Conservation (phyloP, 371 early-diverging fungal species). For the Blakeslea trispora region DNA sequence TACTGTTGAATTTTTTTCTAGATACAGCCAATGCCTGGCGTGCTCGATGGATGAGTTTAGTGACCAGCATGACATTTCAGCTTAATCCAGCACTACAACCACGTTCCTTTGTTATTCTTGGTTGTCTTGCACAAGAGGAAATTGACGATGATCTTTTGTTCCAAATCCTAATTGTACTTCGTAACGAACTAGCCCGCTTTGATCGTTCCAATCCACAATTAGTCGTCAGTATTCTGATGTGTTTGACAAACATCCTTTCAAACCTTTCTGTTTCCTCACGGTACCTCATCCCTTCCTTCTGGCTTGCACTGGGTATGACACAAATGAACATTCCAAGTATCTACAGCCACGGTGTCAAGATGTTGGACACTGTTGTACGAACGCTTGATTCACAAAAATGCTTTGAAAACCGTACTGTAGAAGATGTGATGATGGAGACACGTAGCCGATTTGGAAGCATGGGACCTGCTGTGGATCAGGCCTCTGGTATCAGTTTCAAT, state of each 20-base stretch:
- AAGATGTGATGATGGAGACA: constrained; percentile 57
- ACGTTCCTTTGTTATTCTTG: constrained; percentile 89
- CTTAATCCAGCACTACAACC: constrained; percentile 91
- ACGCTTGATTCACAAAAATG: constrained; percentile 67
- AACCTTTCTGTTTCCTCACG: constrained; percentile 71
- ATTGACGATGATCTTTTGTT: constrained; percentile 85
- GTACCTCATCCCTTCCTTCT: constrained; percentile 81
- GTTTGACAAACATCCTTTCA: constrained; percentile 79
- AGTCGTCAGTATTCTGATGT: constrained; percentile 83
- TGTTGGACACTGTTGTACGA: constrained; percentile 70
- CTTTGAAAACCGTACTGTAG: constrained; percentile 51
- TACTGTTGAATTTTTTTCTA: constrained; percentile 11
- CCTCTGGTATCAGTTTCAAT: constrained; percentile 63
- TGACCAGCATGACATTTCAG: constrained; percentile 88
- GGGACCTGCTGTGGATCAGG: constrained; percentile 53
- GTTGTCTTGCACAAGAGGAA: constrained; percentile 82
- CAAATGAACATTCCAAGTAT: constrained; percentile 80
- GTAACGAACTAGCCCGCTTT: constrained; percentile 78
- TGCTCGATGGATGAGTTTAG: constrained; percentile 88
- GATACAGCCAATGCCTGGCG: constrained; percentile 77
- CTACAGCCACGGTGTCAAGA: constrained; percentile 67
- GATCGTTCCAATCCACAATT: constrained; percentile 72
- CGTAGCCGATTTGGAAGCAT: constrained; percentile 55
- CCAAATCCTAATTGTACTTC: constrained; percentile 83
- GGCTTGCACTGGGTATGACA: constrained; percentile 84